Percentiles rank a stretch among this genome's conserved stretches.
Conservation (phyloP, 441 rosid genomes). For the Capsella rubella region DNA sequence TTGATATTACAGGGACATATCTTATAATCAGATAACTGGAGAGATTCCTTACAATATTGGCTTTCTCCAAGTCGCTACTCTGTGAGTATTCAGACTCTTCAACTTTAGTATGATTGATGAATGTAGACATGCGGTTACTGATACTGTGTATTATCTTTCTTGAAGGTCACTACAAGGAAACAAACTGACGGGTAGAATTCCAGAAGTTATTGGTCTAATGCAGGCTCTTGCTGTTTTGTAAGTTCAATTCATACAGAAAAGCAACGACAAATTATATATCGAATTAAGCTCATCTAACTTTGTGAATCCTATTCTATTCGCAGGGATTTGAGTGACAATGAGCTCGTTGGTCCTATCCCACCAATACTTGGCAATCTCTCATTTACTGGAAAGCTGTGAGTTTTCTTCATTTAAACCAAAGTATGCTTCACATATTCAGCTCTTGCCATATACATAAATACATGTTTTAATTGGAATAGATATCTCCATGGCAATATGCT, state of each 20-base stretch:
- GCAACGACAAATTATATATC: not conserved
- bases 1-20: constrained; percentile 65
- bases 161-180: constrained; percentile 91
- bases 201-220: constrained; percentile 91
- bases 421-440: not conserved
- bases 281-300: not conserved
- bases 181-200: constrained; percentile 76
- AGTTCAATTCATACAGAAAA: constrained; percentile 34
- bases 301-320: not conserved
- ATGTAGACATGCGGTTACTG: not conserved
- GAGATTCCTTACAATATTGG: constrained; percentile 93
- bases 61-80: constrained; percentile 95
- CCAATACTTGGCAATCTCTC: constrained; percentile 90
- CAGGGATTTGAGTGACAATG: constrained; percentile 94
- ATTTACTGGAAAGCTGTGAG: constrained; percentile 87
- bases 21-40: constrained; percentile 83
- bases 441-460: not conserved
- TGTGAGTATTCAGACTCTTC: constrained; percentile 55
- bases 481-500: constrained; percentile 93
- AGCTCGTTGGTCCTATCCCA: constrained; percentile 82
- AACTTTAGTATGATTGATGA: not conserved
- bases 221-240: constrained; percentile 99
- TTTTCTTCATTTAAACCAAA: not conserved
- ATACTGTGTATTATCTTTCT: not conserved
- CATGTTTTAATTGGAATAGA: constrained; percentile 46